Evolutionary conservation across 2,329 filamentous ascomycete genomes (phyloP).

Genomic region (Colletotrichum echinochloae): DNA sequence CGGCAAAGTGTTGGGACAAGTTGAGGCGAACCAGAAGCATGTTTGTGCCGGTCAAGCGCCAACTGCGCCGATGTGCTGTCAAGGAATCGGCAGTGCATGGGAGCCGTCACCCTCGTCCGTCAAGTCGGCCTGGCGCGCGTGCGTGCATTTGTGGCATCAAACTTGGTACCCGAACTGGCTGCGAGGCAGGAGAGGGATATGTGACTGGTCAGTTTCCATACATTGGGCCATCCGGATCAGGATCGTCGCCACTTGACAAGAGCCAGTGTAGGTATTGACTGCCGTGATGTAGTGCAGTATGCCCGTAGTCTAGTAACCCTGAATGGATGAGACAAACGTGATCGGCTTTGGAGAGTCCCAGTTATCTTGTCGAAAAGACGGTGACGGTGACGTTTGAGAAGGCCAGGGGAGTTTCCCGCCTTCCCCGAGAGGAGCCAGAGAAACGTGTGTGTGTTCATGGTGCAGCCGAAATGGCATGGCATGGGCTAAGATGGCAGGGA

Average conservation of each 20-base stretch:
- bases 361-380: conserved; percentile 39
- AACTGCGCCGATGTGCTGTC: conserved; percentile 38
- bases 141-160: not conserved
- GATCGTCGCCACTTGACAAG: conserved; percentile 22
- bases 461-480: conserved; percentile 26
- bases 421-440: conserved; percentile 38
- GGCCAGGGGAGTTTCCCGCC: conserved; percentile 33
- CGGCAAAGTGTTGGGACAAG: not conserved
- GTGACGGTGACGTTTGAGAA: conserved; percentile 39
- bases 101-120: conserved; percentile 8
- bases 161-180: not conserved
- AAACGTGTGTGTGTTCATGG: conserved; percentile 29
- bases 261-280: not conserved
- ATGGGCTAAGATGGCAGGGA: conserved; percentile 27
- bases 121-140: not conserved
- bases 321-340: conserved; percentile 31
- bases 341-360: conserved; percentile 22
- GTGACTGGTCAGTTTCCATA: conserved; percentile 30
- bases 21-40: not conserved
- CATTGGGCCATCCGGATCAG: conserved; percentile 22
- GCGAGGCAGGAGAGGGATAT: conserved; percentile 4
- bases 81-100: conserved; percentile 21
- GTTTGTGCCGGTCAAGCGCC: conserved; percentile 33
- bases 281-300: not conserved
- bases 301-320: not conserved